Evolutionary conservation across 768 basidiomycete genomes (phyloP).

Genomic region (Kwoniella pini): DNA sequence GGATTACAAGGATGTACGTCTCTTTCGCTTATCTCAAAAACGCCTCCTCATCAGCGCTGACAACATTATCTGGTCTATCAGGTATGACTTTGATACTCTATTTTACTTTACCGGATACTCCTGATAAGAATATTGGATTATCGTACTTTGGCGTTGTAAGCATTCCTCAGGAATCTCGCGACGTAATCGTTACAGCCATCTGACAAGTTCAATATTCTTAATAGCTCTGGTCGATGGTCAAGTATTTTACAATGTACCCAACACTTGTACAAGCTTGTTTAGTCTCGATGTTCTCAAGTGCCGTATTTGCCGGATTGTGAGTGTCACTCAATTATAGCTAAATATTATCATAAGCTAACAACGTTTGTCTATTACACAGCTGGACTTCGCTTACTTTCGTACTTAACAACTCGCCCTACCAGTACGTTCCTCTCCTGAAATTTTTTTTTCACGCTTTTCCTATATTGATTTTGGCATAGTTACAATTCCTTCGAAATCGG

Average conservation of each 20-base stretch:
- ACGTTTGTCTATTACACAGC: constrained; percentile 18
- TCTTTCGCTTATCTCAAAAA: background rate
- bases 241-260: constrained; percentile 74
- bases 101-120: constrained; percentile 76
- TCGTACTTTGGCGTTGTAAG: constrained; percentile 63
- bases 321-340: background rate
- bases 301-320: constrained; percentile 47
- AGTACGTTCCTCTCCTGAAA: constrained; percentile 61
- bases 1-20: constrained; percentile 62
- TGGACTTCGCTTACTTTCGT: constrained; percentile 67
- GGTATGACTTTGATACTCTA: constrained; percentile 59
- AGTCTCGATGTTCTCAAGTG: constrained; percentile 60
- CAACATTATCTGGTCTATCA: background rate
- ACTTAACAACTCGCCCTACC: constrained; percentile 72
- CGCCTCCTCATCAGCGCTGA: too few relatives aligned
- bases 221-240: constrained; percentile 66
- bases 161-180: background rate
- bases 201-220: background rate
- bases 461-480: constrained; percentile 5
- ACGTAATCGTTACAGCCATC: background rate
- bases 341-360: constrained; percentile 11
- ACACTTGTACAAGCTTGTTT: constrained; percentile 67
- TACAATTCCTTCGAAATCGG: constrained; percentile 65
- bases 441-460: too few relatives aligned
- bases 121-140: constrained; percentile 64